Conservation (phyloP, 2,329 filamentous ascomycete species). For the Monosporascus sp. region DNA sequence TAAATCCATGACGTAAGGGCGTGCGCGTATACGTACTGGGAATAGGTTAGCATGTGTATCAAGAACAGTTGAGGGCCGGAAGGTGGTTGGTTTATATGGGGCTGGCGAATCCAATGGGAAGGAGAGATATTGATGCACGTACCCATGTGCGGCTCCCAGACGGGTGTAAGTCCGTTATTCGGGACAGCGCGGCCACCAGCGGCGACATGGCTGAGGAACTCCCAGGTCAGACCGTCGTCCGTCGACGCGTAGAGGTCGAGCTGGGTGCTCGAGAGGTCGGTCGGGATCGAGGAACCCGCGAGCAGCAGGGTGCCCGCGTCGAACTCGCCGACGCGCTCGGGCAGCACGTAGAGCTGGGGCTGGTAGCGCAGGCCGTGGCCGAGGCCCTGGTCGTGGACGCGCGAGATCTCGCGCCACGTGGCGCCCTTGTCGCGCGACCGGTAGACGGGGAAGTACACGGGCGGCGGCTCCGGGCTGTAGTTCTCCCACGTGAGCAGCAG, state of each 20-base stretch:
- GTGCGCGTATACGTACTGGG: too few species aligned
- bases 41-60: too few species aligned
- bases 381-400: constrained; percentile 58
- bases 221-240: constrained; percentile 58
- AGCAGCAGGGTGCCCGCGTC: constrained; percentile 57
- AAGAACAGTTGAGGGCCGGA: too few species aligned
- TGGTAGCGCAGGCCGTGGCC: constrained; percentile 64
- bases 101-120: too few species aligned
- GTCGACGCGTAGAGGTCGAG: constrained; percentile 64
- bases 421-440: constrained; percentile 47
- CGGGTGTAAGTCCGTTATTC: constrained; percentile 59
- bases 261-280: constrained; percentile 55
- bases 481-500: constrained; percentile 51
- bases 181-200: constrained; percentile 56
- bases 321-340: constrained; percentile 50
- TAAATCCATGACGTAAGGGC: too few species aligned
- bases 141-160: constrained; percentile 66
- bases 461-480: constrained; percentile 50
- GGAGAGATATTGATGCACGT: too few species aligned
- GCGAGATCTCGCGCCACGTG: constrained; percentile 59
- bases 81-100: too few species aligned
- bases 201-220: constrained; percentile 62
- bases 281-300: constrained; percentile 55
- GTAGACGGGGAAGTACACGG: constrained; percentile 50
- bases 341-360: constrained; percentile 61